Percentiles rank a stretch among this genome's conserved stretches.
These are phyloP conservation scores for Metarhizium sp. DNA, from an alignment of 2,329 filamentous ascomycete species.

Conservation along the genomic window DNA sequence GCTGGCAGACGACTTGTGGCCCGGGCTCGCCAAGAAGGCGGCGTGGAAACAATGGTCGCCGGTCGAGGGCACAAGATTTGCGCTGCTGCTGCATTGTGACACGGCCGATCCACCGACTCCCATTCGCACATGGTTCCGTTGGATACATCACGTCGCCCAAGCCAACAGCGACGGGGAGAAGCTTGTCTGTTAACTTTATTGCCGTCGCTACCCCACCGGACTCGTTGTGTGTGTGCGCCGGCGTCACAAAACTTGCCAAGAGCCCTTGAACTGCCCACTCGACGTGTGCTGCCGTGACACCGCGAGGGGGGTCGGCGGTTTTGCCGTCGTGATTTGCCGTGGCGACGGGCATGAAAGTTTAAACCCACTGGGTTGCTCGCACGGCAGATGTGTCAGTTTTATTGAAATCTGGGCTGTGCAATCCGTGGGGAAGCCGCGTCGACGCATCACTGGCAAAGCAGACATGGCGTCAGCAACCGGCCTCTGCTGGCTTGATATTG, in stretches of 20 bases:
- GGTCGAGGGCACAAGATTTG: background rate
- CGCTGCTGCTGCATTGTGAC: background rate
- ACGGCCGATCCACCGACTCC: background rate
- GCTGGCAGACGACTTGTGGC: background rate
- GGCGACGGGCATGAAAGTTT: background rate
- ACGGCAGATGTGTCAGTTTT: background rate
- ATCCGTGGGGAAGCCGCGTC: background rate
- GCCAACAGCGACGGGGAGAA: background rate
- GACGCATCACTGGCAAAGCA: background rate
- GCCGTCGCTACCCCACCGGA: background rate
- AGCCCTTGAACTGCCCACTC: background rate
- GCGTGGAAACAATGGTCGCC: background rate
- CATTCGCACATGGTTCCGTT: background rate
- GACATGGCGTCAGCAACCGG: background rate
- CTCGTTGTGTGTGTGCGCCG: background rate
- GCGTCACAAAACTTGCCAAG: background rate
- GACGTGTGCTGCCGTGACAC: background rate
- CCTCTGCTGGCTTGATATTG: background rate
- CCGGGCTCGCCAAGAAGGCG: background rate
- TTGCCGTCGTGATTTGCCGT: background rate
- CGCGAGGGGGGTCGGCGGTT: background rate
- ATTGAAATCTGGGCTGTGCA: background rate
- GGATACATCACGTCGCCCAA: background rate
- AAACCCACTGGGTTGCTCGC: background rate
- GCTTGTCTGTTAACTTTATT: background rate